Conservation (phyloP, 345 rosid species). For the Aquilaria yunnanensis region DNA sequence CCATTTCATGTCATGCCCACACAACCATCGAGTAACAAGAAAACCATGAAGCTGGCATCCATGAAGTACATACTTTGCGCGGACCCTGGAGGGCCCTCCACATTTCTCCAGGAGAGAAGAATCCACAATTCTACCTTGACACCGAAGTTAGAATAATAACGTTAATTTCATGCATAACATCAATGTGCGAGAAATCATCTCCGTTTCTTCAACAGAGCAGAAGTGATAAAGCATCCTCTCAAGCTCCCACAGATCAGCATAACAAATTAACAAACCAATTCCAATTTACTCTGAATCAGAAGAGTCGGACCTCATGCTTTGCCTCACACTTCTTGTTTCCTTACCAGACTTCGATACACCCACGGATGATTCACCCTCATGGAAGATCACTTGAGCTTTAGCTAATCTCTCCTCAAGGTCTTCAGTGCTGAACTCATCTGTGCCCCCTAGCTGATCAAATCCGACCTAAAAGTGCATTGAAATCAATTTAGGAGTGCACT, state of each 20-base stretch:
- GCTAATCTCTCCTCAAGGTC: conserved; percentile 89
- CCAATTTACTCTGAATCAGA: conserved; percentile 49
- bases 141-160: no score
- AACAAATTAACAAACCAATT: neutral
- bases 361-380: conserved; percentile 76
- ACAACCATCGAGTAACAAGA: no score
- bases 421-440: conserved; percentile 90
- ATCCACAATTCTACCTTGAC: no score
- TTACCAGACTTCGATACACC: conserved; percentile 37
- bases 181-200: neutral
- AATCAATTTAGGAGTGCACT: neutral
- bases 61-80: no score
- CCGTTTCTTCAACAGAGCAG: neutral
- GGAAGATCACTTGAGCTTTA: conserved; percentile 73
- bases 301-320: conserved; percentile 44
- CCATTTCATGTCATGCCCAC: no score
- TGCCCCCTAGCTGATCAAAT: conserved; percentile 90
- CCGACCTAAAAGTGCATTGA: conserved; percentile 56
- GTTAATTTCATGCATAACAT: no score
- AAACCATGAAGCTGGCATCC: no score
- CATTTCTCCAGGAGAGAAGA: no score
- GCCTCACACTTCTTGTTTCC: conserved; percentile 65
- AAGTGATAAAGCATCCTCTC: neutral
- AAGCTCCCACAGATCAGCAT: neutral
- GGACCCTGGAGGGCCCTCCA: no score